These are phyloP conservation scores for Fusarium pseudoanthophilum DNA, from an alignment of 2,329 filamentous ascomycete species.

Conservation along the genomic window DNA sequence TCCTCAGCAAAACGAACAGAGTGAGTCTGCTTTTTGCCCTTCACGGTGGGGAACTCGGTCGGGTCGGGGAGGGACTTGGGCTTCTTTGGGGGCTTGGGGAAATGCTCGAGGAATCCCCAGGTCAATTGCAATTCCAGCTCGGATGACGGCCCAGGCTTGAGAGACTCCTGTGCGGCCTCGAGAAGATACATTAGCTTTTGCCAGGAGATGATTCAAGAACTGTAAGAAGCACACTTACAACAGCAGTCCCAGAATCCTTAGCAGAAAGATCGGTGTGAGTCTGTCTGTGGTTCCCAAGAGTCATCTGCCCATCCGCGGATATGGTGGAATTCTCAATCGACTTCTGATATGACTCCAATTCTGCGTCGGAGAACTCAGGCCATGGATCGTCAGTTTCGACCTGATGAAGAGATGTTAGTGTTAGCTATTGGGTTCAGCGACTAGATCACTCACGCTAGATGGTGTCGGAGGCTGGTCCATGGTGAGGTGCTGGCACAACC, in stretches of 20 bases:
- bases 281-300: background rate
- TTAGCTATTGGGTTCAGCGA: fast-evolving
- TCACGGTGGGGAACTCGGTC: background rate
- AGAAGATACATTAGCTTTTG: background rate
- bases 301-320: background rate
- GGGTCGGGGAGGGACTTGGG: background rate
- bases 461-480: background rate
- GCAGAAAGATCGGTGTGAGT: fast-evolving
- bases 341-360: background rate
- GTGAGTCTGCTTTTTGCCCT: background rate
- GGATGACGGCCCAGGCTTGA: background rate
- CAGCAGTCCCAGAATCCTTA: fast-evolving
- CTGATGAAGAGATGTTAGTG: background rate
- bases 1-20: background rate
- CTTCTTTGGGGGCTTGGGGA: background rate
- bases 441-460: background rate
- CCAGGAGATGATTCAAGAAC: no score
- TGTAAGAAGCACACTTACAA: background rate
- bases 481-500: background rate
- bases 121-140: background rate
- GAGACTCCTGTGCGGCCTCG: background rate
- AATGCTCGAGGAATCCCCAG: background rate
- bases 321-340: background rate
- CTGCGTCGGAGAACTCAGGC: background rate
- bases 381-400: background rate